Percentiles rank a stretch among this genome's conserved stretches.
phyloP scores from a whole-genome alignment of 1,284 basidiomycete genomes.

The Inonotus hispidus region DNA sequence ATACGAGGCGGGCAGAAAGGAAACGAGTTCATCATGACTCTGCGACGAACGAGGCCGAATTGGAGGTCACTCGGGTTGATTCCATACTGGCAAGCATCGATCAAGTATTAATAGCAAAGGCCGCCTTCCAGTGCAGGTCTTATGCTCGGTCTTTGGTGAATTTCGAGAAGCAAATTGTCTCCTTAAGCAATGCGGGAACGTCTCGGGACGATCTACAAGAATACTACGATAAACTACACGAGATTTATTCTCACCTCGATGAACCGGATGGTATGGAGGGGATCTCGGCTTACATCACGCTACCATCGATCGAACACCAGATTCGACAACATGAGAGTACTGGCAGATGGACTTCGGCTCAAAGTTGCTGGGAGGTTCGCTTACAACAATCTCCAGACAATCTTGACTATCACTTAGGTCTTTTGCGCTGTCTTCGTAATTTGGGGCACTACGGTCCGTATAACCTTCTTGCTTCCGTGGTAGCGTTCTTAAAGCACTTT shows the following conservation, averaged over 20 bases:
- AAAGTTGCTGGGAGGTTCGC: constrained; percentile 99
- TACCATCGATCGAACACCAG: constrained; percentile 92
- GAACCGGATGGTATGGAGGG: constrained; percentile 99
- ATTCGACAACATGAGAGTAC: constrained; percentile 98
- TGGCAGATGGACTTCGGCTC: constrained; percentile 96
- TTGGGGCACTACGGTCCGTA: constrained; percentile 92
- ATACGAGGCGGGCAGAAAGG: constrained; percentile 42
- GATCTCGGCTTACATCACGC: constrained; percentile 83
- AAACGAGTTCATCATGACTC: constrained; percentile 41
- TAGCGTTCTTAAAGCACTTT: constrained; percentile 10
- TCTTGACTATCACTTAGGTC: constrained; percentile 83
- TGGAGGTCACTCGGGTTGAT: constrained; percentile 67
- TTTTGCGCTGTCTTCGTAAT: constrained; percentile 89
- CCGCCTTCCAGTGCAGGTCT: constrained; percentile 90
- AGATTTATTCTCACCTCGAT: constrained; percentile 94
- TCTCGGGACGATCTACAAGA: constrained; percentile 55
- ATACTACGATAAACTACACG: constrained; percentile 90
- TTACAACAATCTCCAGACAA: constrained; percentile 90
- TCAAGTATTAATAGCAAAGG: constrained; percentile 86
- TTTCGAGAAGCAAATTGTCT: constrained; percentile 80
- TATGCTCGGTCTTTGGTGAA: constrained; percentile 94
- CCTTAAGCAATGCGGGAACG: constrained; percentile 41
- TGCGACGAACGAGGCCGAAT: constrained; percentile 37
- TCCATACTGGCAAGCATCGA: constrained; percentile 81
- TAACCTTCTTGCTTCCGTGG: neutral